Evolutionary conservation across 116 monocot species (phyloP).

Genomic region (Zostera marina): DNA sequence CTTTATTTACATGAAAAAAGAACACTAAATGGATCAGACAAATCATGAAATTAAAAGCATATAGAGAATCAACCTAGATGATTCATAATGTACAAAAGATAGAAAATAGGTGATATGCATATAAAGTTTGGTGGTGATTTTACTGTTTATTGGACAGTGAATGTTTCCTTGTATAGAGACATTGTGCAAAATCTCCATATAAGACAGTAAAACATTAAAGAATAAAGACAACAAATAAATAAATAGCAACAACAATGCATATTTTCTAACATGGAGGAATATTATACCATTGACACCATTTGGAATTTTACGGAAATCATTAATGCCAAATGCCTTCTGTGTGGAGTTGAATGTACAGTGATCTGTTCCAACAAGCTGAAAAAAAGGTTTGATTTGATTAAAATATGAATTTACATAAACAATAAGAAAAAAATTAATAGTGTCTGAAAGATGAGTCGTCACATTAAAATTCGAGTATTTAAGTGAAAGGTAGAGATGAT

Average conservation of each 20-base stretch:
- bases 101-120: background rate
- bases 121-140: too few relatives aligned
- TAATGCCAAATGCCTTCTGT: slow-evolving; percentile 69
- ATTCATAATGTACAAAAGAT: background rate
- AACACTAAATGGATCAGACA: background rate
- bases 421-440: too few relatives aligned
- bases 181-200: too few relatives aligned
- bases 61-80: too few relatives aligned
- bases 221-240: background rate
- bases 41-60: background rate
- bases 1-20: slow-evolving; percentile 20
- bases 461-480: too few relatives aligned
- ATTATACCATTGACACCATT: slow-evolving; percentile 93
- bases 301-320: slow-evolving; percentile 94
- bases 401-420: too few relatives aligned
- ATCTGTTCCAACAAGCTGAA: slow-evolving; percentile 95
- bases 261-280: background rate
- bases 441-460: too few relatives aligned
- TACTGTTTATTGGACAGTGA: too few relatives aligned
- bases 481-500: too few relatives aligned
- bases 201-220: background rate
- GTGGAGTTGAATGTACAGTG: slow-evolving; percentile 95
- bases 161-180: too few relatives aligned
- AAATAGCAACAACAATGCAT: background rate
- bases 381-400: background rate